Base-by-base conservation (phyloP, 1,284 basidiomycete genomes). In the Coriolopsis trogii region DNA sequence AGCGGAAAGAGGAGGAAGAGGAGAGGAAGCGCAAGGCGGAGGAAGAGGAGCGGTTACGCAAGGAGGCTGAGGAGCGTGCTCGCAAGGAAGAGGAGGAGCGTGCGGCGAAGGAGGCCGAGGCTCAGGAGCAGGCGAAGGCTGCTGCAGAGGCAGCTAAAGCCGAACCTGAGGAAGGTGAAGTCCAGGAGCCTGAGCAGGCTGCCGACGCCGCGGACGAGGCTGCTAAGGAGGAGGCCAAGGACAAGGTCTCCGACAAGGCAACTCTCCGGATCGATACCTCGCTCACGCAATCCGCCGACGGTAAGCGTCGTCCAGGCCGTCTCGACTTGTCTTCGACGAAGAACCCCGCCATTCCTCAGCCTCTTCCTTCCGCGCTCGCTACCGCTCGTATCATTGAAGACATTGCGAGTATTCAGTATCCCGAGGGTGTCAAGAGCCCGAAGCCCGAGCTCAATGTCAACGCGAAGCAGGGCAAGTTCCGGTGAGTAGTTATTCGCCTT, bases 391-490 rank as follows among this genome's bases (percentile, higher is more conserved):
- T 84, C 53, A 97, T 99, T 60, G 87, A 93, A 53, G 88, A 96
- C 70, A 79, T 99, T 45, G 79, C 76, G 36, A 76, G 81, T 49
- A 81, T 98, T 41, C 73, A 80, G 20, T 99, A 99, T 67, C 95
- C 95, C 4, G 84, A 85, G 51, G 85, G 89, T 39, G 82, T 95
- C 68, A 80, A 81, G 69, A 93, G 94, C 56, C 96, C 95, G 3
- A 84, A 82, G 61, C 73, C 88, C 7, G 91, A 93, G 64, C 86
- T 98, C 63, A 98, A 98, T 71, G 77, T 82, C 53, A 84, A 89
- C 54, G 89, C 89, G 15, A 88, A 89, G 64, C 81, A 85, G 54
- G 94, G 95, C 64, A 96, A 95, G 73, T 98, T 94, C 80, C 87
- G 87, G 89, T 89, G 68, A 53, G 65, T 62, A 16, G 42, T 49